Percentiles rank a stretch among this genome's conserved stretches.
phyloP scores from a whole-genome alignment of 2,329 filamentous ascomycete genomes.

The Escovopsis sp. region DNA sequence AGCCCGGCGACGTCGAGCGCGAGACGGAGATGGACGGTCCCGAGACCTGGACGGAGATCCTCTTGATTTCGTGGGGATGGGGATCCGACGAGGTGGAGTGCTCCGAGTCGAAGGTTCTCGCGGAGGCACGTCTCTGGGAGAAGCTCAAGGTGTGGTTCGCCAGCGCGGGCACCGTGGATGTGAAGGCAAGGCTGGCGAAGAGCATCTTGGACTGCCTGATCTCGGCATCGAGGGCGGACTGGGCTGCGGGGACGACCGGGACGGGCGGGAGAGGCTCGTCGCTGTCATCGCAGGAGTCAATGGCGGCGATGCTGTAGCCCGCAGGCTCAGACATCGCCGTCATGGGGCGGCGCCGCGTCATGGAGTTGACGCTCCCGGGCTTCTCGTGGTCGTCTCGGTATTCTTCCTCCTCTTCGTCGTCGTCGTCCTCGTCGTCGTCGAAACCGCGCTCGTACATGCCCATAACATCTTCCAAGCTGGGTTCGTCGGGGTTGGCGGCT shows the following conservation, averaged over 20 bases:
- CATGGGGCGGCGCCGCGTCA: slow-evolving; percentile 2
- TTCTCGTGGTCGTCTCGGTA: slow-evolving; percentile 2
- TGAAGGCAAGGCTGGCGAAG: slow-evolving; percentile 23
- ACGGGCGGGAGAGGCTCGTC: slow-evolving; percentile 4
- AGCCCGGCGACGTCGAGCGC: slow-evolving; percentile 8
- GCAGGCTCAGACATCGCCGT: slow-evolving; percentile 6
- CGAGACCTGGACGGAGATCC: slow-evolving; percentile 3
- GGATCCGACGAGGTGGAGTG: slow-evolving; percentile 13
- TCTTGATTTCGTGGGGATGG: slow-evolving; percentile 1
- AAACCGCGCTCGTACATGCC: slow-evolving; percentile 54
- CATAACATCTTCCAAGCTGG: slow-evolving; percentile 53
- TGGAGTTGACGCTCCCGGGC: background rate
- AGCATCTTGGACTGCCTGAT: slow-evolving; percentile 25
- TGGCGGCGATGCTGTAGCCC: background rate
- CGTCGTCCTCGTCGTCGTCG: slow-evolving; percentile 26
- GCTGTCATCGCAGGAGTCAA: slow-evolving; percentile 1
- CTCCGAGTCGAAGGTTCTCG: slow-evolving; percentile 28
- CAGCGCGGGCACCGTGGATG: slow-evolving; percentile 24
- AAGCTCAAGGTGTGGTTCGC: slow-evolving; percentile 13
- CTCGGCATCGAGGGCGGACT: slow-evolving; percentile 21
- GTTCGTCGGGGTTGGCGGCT: slow-evolving; percentile 34
- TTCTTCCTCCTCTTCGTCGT: slow-evolving; percentile 14
- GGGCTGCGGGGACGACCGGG: slow-evolving; percentile 8
- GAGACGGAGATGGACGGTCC: slow-evolving; percentile 5
- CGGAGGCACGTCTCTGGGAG: slow-evolving; percentile 34